Evolutionary conservation across 2,329 filamentous ascomycete genomes (phyloP).

Genomic region (Cercospora citrullina): DNA sequence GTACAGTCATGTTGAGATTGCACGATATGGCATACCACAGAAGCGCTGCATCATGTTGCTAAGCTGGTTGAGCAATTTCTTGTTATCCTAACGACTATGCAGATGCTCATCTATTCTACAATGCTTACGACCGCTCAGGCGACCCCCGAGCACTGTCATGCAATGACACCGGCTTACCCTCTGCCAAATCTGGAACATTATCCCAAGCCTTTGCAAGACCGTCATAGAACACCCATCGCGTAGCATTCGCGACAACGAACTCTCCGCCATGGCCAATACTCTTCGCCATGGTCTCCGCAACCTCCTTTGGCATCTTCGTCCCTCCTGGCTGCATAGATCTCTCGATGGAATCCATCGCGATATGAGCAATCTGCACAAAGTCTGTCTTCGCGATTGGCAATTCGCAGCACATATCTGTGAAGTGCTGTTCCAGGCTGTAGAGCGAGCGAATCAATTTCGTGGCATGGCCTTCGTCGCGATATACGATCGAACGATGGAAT

Average conservation of each 20-base stretch:
- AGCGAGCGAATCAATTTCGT: slow-evolving; percentile 2
- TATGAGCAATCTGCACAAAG: slow-evolving; percentile 2
- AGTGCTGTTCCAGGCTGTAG: slow-evolving; percentile 1
- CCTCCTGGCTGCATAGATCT: slow-evolving; percentile 6
- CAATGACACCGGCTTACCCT: background rate
- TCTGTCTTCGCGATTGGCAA: slow-evolving; percentile 2
- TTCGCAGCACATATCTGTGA: background rate
- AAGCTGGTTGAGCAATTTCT: background rate
- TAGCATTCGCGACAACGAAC: slow-evolving; percentile 3
- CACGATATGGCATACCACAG: background rate
- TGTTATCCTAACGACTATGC: background rate
- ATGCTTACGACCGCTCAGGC: background rate
- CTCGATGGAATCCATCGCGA: slow-evolving; percentile 6
- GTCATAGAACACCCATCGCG: slow-evolving; percentile 13
- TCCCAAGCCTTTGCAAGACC: slow-evolving; percentile 8
- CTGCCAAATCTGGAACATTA: slow-evolving; percentile 3
- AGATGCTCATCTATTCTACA: background rate
- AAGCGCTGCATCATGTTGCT: background rate
- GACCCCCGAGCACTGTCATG: background rate
- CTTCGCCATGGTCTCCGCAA: background rate
- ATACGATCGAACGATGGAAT: slow-evolving; percentile 5
- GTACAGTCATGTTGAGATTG: background rate
- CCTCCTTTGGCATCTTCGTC: slow-evolving; percentile 2
- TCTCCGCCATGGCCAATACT: slow-evolving; percentile 5
- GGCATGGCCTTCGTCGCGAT: slow-evolving; percentile 12